Conservation (phyloP, 345 rosid species). For the Populus pruinosa region DNA sequence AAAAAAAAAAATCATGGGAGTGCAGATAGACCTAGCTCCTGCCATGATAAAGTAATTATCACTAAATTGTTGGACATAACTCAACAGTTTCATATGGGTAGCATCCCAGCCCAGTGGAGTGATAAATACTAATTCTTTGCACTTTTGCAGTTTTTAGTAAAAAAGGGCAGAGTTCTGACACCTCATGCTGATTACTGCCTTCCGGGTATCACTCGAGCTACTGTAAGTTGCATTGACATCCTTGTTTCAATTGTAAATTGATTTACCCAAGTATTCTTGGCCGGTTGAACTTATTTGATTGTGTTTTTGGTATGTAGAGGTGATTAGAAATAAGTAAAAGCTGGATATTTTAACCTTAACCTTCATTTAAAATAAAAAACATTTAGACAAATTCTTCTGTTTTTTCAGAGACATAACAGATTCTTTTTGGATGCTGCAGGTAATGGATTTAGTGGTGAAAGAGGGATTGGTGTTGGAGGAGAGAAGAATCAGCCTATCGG, state of each 20-base stretch:
- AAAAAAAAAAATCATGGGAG: too few species aligned
- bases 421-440: slow-evolving; percentile 37
- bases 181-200: slow-evolving; percentile 95
- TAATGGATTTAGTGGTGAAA: slow-evolving; percentile 74
- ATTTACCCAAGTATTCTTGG: not conserved
- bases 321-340: too few species aligned
- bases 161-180: slow-evolving; percentile 74
- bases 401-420: not conserved
- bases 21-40: too few species aligned
- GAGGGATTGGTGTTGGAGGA: slow-evolving; percentile 61
- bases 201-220: slow-evolving; percentile 83
- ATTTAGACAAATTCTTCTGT: not conserved
- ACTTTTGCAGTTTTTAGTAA: slow-evolving; percentile 64
- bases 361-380: not conserved
- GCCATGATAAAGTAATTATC: not conserved
- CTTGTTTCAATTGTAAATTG: not conserved
- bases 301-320: too few species aligned
- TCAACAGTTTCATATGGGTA: not conserved
- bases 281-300: too few species aligned
- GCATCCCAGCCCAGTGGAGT: not conserved
- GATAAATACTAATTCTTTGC: slow-evolving; percentile 7
- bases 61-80: not conserved
- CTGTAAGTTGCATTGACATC: slow-evolving; percentile 46
- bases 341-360: not conserved
- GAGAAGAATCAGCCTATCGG: slow-evolving; percentile 72